phyloP scores from a whole-genome alignment of 192 early-diverging fungal genomes.

The Gaertneriomyces sp. region DNA sequence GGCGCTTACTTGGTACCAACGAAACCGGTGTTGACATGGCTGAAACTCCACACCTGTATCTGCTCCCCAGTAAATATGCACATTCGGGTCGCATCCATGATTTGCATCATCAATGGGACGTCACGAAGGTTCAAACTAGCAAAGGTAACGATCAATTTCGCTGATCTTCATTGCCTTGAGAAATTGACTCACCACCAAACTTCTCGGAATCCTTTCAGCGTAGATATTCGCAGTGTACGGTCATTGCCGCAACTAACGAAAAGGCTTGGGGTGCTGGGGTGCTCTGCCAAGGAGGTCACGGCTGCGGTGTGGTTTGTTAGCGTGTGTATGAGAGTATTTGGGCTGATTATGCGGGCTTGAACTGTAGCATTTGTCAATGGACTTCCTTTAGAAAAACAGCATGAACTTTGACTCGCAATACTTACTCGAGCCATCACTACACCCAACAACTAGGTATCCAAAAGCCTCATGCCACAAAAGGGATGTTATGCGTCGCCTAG shows the following conservation, averaged over 20 bases:
- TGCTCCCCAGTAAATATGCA: slow-evolving; percentile 33
- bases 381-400: too few species aligned
- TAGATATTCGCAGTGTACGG: slow-evolving; percentile 45
- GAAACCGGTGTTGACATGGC: slow-evolving; percentile 50
- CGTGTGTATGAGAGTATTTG: slow-evolving; percentile 37
- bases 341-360: too few species aligned
- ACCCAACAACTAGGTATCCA: slow-evolving; percentile 45
- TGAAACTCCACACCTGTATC: slow-evolving; percentile 44
- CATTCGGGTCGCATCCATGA: slow-evolving; percentile 44
- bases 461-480: slow-evolving; percentile 39
- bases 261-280: slow-evolving; percentile 32
- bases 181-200: slow-evolving; percentile 41
- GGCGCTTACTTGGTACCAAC: slow-evolving; percentile 36
- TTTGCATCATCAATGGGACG: slow-evolving; percentile 32
- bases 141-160: not conserved
- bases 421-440: slow-evolving; percentile 45
- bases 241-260: slow-evolving; percentile 30
- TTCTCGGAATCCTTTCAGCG: slow-evolving; percentile 46
- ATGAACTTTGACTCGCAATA: not conserved
- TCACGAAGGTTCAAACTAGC: slow-evolving; percentile 42
- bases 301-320: slow-evolving; percentile 44
- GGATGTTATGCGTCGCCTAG: slow-evolving; percentile 36
- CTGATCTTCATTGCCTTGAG: not conserved
- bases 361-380: too few species aligned
- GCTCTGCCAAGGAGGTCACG: slow-evolving; percentile 39